phyloP scores from a whole-genome alignment of 1,284 basidiomycete species.

The Polyporus tsugae region DNA sequence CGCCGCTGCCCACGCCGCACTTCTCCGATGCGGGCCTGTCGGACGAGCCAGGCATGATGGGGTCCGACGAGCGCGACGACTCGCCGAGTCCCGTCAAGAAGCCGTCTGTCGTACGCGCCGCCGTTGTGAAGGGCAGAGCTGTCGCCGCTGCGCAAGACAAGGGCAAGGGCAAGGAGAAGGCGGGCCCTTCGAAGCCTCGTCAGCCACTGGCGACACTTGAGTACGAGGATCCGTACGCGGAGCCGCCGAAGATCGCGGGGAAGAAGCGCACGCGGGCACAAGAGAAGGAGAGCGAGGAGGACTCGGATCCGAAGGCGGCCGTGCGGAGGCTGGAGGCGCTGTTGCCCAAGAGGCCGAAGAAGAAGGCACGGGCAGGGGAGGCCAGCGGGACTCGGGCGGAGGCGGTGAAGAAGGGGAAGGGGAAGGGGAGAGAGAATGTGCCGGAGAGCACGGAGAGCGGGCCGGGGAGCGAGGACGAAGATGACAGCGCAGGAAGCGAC shows the following conservation, averaged over 20 bases:
- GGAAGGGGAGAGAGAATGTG: slow-evolving; percentile 22
- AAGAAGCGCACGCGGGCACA: slow-evolving; percentile 33
- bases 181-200: slow-evolving; percentile 19
- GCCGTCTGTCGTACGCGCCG: slow-evolving; percentile 15
- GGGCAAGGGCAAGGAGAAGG: background rate
- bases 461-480: slow-evolving; percentile 16
- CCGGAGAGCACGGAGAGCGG: slow-evolving; percentile 14
- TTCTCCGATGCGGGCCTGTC: slow-evolving; percentile 26
- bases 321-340: slow-evolving; percentile 38
- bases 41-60: slow-evolving; percentile 20
- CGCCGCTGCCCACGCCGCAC: slow-evolving; percentile 31
- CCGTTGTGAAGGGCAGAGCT: background rate
- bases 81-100: slow-evolving; percentile 30
- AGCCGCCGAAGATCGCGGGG: slow-evolving; percentile 15
- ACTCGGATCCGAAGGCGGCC: slow-evolving; percentile 36
- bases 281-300: slow-evolving; percentile 26
- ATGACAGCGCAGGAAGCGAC: slow-evolving; percentile 15
- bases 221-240: slow-evolving; percentile 18
- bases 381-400: slow-evolving; percentile 18
- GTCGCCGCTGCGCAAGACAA: background rate
- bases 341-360: slow-evolving; percentile 37
- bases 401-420: slow-evolving; percentile 20
- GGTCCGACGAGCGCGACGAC: slow-evolving; percentile 12
- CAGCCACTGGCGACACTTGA: slow-evolving; percentile 26
- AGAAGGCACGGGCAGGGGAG: slow-evolving; percentile 8